Evolutionary conservation across 768 basidiomycete species (phyloP), one percentile per base, ranked within the genome.

Genomic region (Podaxis rugospora): DNA sequence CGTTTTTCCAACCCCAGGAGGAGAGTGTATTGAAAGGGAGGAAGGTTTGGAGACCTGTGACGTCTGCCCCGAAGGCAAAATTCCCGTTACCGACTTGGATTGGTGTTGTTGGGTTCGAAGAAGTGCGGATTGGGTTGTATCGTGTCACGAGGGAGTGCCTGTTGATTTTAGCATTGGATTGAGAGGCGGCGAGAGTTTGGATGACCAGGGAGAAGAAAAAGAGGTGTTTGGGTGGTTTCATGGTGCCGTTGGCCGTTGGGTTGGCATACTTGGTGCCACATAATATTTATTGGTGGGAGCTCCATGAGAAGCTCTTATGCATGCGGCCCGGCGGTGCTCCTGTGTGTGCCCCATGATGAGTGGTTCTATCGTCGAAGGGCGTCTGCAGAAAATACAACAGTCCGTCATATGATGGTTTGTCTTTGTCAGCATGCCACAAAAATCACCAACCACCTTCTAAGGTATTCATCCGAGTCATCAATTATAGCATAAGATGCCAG

Each of bases 1-100:
- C 83, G 68, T 84, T 85, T 67, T 85, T 85, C 82, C 82, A 85
- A 1, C 81, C 83, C 84, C 84, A 85, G 13, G 78, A 79, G 7
- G 83, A 81, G 74, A 86, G 76, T 62, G 75, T 84, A 9, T 78
- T 80, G 68, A 76, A 85, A 4, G 83, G 82, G 36, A 75, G 74
- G 70, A 85, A 78, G 0, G 83, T 85, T 68, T 86, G 84, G 14
- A 86, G 75, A 10, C 83, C 81, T 0, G 84, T 84, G 21, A 84
- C 70, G 67, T 85, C 84, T 6, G 80, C 79, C 21, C 82, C 82
- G 63, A 86, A 85, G 16, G 83, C 83, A 62, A 86, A 84, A 68
- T 84, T 81, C 14, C 84, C 83, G 67, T 85, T 86, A 13, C 84
- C 84, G 53, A 84, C 74, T 68, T 84, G 84, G 75, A 85, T 78